Conservation (phyloP, 23 red algal genomes). For the Rhodosorus marinus region DNA sequence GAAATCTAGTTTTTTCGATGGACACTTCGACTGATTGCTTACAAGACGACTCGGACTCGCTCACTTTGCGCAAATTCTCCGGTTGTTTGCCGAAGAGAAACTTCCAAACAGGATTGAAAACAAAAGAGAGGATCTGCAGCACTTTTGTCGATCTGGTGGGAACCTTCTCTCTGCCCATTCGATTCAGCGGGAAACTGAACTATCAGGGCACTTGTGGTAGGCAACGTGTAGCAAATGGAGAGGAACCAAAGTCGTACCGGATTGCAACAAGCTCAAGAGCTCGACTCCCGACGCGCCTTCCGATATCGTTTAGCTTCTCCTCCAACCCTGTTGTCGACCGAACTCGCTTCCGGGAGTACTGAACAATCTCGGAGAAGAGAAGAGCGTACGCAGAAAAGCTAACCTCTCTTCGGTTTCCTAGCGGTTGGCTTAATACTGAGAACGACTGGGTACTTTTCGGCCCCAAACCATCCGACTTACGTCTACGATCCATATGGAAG, state of each 20-base stretch:
- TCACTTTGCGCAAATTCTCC: constrained; percentile 69
- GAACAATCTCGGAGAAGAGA: constrained; percentile 66
- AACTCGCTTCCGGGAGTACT: constrained; percentile 65
- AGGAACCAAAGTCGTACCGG: constrained; percentile 5
- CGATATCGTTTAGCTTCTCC: constrained; percentile 45
- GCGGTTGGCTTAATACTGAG: too few relatives aligned
- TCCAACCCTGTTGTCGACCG: constrained; percentile 56
- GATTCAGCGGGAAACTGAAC: not conserved
- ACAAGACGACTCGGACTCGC: constrained; percentile 78
- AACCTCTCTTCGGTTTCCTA: not conserved
- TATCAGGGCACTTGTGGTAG: not conserved
- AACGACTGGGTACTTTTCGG: too few relatives aligned
- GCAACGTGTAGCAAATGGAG: not conserved
- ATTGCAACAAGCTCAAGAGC: constrained; percentile 43
- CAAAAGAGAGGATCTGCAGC: constrained; percentile 41
- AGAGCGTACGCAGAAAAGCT: constrained; percentile 3
- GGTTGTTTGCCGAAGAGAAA: constrained; percentile 77
- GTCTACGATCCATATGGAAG: too few relatives aligned
- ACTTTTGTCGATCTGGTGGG: constrained; percentile 26
- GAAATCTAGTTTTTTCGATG: too few relatives aligned
- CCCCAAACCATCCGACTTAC: too few relatives aligned
- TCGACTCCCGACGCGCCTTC: constrained; percentile 39
- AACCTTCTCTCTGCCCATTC: constrained; percentile 1
- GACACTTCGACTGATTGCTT: constrained; percentile 1
- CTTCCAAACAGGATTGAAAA: constrained; percentile 39